These are phyloP conservation scores for Basidioascus undulatus DNA, from an alignment of 768 basidiomycete species.

Conservation along the genomic window DNA sequence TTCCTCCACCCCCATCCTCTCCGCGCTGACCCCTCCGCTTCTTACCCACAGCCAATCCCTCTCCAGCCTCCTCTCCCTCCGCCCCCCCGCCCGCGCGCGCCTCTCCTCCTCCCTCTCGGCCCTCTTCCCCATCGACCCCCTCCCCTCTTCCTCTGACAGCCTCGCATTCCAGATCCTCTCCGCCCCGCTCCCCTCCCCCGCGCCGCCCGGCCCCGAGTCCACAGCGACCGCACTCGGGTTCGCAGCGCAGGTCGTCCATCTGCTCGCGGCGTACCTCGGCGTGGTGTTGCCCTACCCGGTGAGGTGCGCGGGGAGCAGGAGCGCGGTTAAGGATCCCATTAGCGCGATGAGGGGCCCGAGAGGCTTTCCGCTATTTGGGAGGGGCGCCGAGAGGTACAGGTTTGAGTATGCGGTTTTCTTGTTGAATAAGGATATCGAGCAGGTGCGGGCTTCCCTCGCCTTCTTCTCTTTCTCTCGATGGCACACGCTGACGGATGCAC, in stretches of 20 bases:
- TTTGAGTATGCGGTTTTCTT: slow-evolving; percentile 96
- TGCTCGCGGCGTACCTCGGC: slow-evolving; percentile 54
- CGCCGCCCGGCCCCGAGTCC: slow-evolving; percentile 51
- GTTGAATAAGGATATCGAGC: slow-evolving; percentile 89
- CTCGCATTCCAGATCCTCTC: slow-evolving; percentile 20
- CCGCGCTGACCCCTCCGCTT: too few relatives aligned
- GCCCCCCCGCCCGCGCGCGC: background rate
- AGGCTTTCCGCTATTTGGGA: slow-evolving; percentile 85
- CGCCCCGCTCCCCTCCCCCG: slow-evolving; percentile 44
- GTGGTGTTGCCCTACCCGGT: slow-evolving; percentile 65
- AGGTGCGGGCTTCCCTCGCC: slow-evolving; percentile 28
- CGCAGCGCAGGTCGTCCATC: slow-evolving; percentile 61
- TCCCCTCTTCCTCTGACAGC: slow-evolving; percentile 30
- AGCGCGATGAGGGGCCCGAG: slow-evolving; percentile 86
- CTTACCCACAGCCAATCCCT: too few relatives aligned
- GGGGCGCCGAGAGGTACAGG: slow-evolving; percentile 83
- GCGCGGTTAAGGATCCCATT: slow-evolving; percentile 73
- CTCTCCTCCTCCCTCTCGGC: slow-evolving; percentile 46
- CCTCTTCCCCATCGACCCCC: slow-evolving; percentile 69
- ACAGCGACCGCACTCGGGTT: slow-evolving; percentile 79
- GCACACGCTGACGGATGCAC: background rate
- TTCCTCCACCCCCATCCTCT: too few relatives aligned
- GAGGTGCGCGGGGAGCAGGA: slow-evolving; percentile 70
- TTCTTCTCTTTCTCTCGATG: slow-evolving; percentile 1
- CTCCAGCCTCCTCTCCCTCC: too few relatives aligned